Evolutionary conservation across 495 filamentous ascomycete genomes (phyloP), one percentile per base, ranked within the genome.

Genomic region (Evansstolkia leycettana): DNA sequence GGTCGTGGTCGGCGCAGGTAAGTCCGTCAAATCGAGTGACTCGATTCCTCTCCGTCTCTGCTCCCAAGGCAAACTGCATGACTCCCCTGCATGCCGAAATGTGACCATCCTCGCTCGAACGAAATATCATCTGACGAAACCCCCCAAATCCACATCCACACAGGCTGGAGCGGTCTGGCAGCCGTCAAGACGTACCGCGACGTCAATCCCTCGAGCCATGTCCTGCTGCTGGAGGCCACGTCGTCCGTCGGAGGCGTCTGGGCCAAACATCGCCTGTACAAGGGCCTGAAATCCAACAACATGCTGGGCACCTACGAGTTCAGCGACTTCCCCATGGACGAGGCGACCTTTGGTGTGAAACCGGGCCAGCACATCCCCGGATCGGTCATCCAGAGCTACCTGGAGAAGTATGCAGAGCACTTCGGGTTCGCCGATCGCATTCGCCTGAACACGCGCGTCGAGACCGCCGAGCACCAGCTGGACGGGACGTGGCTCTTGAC

Each of bases 271-370:
- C 60, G 75, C 0, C 57, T 81, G 17, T 86, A 84, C 48, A 70
- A 73, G 6, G 76, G 76, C 7, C 67, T 88, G 15, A 75, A 73
- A 34, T 72, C 78, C 5, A 78, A 76, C 50, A 75, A 76, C 41
- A 59, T 70, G 51, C 52, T 73, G 13, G 77, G 79, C 8, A 78
- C 69, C 3, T 76, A 77, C 47, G 80, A 83, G 51, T 82, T 70
- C 51, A 75, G 71, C 28, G 81, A 84, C 45, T 82, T 79, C 41
- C 79, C 80, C 18, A 80, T 88, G 78, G 70, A 75, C 36, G 61
- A 62, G 23, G 48, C 62, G 14, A 68, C 55, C 0, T 78, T 73
- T 45, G 74, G 73, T 2, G 70, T 82, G 29, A 60, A 70, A 36
- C 45, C 64, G 1, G 75, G 72, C 0, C 53, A 84, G 31, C 77